A percentile compares a stretch with the other conserved stretches of the same genome.
Evolutionary conservation across 148 eudicot genomes (phyloP).

Genomic region (Chenopodium suecicum): DNA sequence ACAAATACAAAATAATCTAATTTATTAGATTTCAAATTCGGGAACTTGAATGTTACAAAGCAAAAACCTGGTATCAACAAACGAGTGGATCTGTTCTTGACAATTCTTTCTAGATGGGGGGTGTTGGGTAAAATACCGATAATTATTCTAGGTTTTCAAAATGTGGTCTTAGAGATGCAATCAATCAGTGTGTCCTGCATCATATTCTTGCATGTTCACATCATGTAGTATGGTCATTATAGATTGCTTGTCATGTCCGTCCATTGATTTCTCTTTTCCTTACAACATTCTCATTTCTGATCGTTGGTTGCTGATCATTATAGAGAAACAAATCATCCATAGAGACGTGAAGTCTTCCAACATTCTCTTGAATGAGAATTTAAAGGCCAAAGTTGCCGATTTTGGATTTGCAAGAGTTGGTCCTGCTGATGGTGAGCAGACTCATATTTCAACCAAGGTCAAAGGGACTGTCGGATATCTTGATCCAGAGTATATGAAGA

Average conservation of each 20-base stretch:
- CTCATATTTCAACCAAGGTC: slow-evolving; percentile 91
- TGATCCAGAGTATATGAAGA: slow-evolving; percentile 98
- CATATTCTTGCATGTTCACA: neutral
- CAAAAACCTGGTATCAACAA: neutral
- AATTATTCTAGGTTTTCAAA: too few species aligned
- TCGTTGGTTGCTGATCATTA: slow-evolving; percentile 15
- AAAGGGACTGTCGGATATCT: slow-evolving; percentile 97
- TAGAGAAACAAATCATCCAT: slow-evolving; percentile 95
- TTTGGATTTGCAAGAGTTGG: slow-evolving; percentile 97
- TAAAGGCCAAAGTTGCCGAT: slow-evolving; percentile 95
- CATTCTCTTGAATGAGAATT: slow-evolving; percentile 75
- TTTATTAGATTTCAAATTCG: neutral
- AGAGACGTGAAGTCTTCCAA: slow-evolving; percentile 97
- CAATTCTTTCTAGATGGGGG: neutral
- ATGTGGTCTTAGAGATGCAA: neutral
- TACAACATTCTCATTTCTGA: neutral
- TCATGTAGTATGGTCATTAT: too few species aligned
- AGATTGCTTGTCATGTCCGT: neutral
- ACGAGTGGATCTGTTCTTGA: neutral
- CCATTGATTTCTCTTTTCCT: neutral
- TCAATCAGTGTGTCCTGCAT: neutral
- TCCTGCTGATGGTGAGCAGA: slow-evolving; percentile 56
- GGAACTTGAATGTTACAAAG: neutral
- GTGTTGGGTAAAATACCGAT: neutral
- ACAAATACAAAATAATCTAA: neutral